Evolutionary conservation across 495 filamentous ascomycete species (phyloP).

Genomic region (Platismatia glauca): DNA sequence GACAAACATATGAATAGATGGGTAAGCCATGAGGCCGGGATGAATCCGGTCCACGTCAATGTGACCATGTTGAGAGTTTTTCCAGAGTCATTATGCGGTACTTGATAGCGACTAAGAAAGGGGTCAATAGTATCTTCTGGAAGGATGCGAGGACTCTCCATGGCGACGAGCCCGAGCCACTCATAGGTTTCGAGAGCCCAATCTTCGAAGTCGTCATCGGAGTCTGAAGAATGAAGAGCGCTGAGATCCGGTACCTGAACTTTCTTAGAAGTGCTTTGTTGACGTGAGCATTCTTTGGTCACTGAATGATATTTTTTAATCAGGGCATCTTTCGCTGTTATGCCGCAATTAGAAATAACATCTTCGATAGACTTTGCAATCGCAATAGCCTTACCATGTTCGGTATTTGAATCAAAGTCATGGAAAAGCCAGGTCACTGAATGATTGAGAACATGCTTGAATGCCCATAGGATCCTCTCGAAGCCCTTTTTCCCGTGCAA

Average conservation of each 20-base stretch:
- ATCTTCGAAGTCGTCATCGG: conserved; percentile 45
- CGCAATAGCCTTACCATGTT: neutral
- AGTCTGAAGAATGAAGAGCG: conserved; percentile 31
- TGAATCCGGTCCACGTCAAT: conserved; percentile 41
- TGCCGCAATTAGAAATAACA: neutral
- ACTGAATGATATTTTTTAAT: conserved; percentile 47
- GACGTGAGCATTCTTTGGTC: conserved; percentile 31
- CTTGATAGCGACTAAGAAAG: conserved; percentile 71
- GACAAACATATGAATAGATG: conserved; percentile 31
- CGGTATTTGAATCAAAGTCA: conserved; percentile 37
- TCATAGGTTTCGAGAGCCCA: conserved; percentile 62
- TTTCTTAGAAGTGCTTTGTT: conserved; percentile 27
- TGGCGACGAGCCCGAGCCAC: conserved; percentile 69
- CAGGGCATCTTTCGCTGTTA: conserved; percentile 33
- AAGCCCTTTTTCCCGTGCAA: conserved; percentile 87
- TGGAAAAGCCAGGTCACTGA: conserved; percentile 76
- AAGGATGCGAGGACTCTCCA: conserved; percentile 63
- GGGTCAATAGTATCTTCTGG: conserved; percentile 65
- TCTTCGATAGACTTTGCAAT: neutral
- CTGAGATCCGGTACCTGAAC: conserved; percentile 44
- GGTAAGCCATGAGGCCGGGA: conserved; percentile 36
- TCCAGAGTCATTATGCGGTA: conserved; percentile 39
- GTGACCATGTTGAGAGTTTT: conserved; percentile 29
- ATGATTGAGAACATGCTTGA: conserved; percentile 66
- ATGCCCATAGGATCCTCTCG: conserved; percentile 74